Conservation (phyloP, 176 grass and related monocot species). For the Raddia distichophylla region DNA sequence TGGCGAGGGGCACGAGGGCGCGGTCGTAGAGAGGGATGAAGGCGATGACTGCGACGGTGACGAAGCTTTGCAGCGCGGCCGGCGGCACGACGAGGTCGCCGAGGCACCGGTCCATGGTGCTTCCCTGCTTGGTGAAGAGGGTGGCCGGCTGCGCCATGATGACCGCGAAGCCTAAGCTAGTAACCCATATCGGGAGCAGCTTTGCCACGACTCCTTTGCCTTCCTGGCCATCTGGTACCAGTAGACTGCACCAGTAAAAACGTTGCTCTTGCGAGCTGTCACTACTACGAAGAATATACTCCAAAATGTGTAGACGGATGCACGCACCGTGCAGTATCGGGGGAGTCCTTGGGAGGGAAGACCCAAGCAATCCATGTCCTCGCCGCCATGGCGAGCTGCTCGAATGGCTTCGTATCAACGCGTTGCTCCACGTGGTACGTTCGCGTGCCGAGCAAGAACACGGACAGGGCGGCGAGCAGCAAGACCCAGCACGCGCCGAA, state of each 20-base stretch:
- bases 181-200: slow-evolving; percentile 58
- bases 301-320: neutral
- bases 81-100: slow-evolving; percentile 42
- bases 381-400: neutral
- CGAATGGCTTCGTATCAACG: neutral
- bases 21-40: slow-evolving; percentile 56
- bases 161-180: slow-evolving; percentile 39
- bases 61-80: slow-evolving; percentile 50
- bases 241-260: neutral
- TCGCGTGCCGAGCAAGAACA: slow-evolving; percentile 41
- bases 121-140: slow-evolving; percentile 64
- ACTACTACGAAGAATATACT: too few species aligned
- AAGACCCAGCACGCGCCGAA: slow-evolving; percentile 46
- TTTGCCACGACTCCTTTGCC: slow-evolving; percentile 24
- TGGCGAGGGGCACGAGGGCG: slow-evolving; percentile 44
- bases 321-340: neutral
- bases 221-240: neutral
- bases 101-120: slow-evolving; percentile 52
- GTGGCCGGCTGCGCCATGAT: slow-evolving; percentile 46
- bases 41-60: slow-evolving; percentile 10
- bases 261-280: neutral
- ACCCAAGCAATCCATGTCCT: neutral
- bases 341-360: neutral
- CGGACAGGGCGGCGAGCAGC: slow-evolving; percentile 23
- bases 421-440: slow-evolving; percentile 17